These are phyloP conservation scores for Dactylis glomerata DNA, from an alignment of 176 grass and related monocot genomes.

Conservation along the genomic window DNA sequence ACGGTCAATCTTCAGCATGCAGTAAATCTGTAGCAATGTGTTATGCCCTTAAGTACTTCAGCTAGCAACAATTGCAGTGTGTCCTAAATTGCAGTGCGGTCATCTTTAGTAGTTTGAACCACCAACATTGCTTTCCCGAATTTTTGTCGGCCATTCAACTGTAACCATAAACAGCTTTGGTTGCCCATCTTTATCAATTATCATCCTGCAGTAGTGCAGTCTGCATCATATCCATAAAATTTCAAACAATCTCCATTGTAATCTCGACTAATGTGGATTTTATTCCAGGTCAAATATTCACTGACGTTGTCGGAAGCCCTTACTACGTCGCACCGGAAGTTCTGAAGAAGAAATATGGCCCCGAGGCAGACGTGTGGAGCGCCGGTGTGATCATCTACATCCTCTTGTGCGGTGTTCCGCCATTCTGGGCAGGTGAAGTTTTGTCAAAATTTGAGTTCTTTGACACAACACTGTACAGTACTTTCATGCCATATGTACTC, in stretches of 20 bases:
- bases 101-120: too few relatives aligned
- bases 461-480: neutral
- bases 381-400: slow-evolving; percentile 96
- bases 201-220: neutral
- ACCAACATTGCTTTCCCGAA: too few relatives aligned
- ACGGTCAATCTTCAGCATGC: too few relatives aligned
- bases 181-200: neutral
- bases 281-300: slow-evolving; percentile 72
- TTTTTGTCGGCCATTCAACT: neutral
- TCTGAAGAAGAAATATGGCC: slow-evolving; percentile 79
- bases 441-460: neutral
- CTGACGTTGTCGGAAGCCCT: slow-evolving; percentile 86
- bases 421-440: slow-evolving; percentile 83
- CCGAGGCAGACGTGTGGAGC: slow-evolving; percentile 89
- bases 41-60: too few relatives aligned
- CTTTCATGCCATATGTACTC: neutral
- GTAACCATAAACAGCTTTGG: neutral
- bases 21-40: too few relatives aligned
- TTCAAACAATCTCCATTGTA: neutral
- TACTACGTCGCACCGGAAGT: slow-evolving; percentile 95
- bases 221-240: neutral
- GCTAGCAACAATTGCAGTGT: too few relatives aligned
- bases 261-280: neutral
- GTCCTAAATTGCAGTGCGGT: neutral
- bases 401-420: slow-evolving; percentile 78